Evolutionary conservation across 2,329 filamentous ascomycete genomes (phyloP), one percentile per base, ranked within the genome.

Genomic region (Lasiodiplodia sp.): DNA sequence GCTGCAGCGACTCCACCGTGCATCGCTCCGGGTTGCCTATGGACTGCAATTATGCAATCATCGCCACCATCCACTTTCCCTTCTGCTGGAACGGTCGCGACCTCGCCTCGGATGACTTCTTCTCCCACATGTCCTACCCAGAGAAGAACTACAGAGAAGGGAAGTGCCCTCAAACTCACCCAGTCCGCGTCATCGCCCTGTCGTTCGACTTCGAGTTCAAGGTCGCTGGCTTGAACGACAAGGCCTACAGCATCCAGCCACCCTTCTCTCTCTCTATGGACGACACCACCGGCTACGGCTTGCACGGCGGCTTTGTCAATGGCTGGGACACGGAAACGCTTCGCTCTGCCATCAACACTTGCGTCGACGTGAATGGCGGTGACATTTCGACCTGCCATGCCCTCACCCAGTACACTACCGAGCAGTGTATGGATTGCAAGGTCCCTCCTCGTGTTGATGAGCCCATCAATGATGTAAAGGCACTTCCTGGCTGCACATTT

Each of bases 281-380:
- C 53, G 91, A 94, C 68, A 81, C 84, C n/a, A 92, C 91, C 14
- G 91, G 91, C 67, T 92, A 87, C 81, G 88, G 87, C n/a, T 86
- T 86, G 69, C 91, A 93, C 78, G 90, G 85, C 57, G 91, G 93
- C 78, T 93, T 94, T 80, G 66, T 64, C 44, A 64, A 53, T 6
- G 60, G 60, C n/a, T 64, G 60, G 47, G 21, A 37, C 12, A 25
- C 10, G 11, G 8, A n/a, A 12, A 6, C 12, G 10, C 88, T 92
- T 63, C 88, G 91, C 78, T 82, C 86, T 70, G 90, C 91, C 71
- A 88, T 92, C 71, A 84, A 91, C 75, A 87, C 82, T 62, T 93
- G 92, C 82, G 82, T 88, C 72, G 86, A 86, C 57, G 85, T 87
- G 57, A 85, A 69, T 4, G 85, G 90, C 71, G 82, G 85, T 71